Conservation (phyloP, 2,329 filamentous ascomycete species). For the Sporothrix curviconia region DNA sequence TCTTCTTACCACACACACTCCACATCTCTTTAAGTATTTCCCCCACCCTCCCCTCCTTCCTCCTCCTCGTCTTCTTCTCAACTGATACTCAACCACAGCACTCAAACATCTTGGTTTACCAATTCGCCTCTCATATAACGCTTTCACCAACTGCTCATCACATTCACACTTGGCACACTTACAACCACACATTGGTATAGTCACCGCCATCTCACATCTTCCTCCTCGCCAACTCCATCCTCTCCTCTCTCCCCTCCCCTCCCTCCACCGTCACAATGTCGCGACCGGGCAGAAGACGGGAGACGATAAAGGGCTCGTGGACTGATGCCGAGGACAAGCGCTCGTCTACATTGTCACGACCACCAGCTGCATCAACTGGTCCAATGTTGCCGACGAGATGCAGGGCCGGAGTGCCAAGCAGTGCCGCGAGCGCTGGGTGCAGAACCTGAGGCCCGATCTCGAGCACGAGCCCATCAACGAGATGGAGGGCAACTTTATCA, state of each 20-base stretch:
- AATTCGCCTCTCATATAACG: not conserved
- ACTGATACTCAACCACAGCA: too few relatives aligned
- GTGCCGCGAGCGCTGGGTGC: slow-evolving; percentile 88
- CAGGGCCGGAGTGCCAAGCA: slow-evolving; percentile 82
- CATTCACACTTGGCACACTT: too few relatives aligned
- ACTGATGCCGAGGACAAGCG: slow-evolving; percentile 63
- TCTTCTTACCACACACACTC: not conserved
- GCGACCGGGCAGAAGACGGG: not conserved
- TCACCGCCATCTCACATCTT: not conserved
- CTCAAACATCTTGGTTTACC: not conserved
- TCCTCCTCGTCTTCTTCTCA: not conserved
- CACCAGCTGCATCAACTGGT: slow-evolving; percentile 88
- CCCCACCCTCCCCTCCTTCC: not conserved
- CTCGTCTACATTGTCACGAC: slow-evolving; percentile 62
- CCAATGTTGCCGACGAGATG: slow-evolving; percentile 71
- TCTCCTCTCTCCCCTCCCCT: not conserved
- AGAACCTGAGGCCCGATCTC: slow-evolving; percentile 75
- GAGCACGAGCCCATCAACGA: slow-evolving; percentile 67
- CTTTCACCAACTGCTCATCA: not conserved
- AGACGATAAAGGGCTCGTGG: slow-evolving; percentile 53
- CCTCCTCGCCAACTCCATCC: not conserved
- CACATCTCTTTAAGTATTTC: not conserved
- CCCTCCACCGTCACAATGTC: not conserved
- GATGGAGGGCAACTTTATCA: slow-evolving; percentile 66
- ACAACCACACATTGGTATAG: too few relatives aligned